Base-by-base conservation (phyloP, 2,329 filamentous ascomycete genomes). In the Alternaria longipes region DNA sequence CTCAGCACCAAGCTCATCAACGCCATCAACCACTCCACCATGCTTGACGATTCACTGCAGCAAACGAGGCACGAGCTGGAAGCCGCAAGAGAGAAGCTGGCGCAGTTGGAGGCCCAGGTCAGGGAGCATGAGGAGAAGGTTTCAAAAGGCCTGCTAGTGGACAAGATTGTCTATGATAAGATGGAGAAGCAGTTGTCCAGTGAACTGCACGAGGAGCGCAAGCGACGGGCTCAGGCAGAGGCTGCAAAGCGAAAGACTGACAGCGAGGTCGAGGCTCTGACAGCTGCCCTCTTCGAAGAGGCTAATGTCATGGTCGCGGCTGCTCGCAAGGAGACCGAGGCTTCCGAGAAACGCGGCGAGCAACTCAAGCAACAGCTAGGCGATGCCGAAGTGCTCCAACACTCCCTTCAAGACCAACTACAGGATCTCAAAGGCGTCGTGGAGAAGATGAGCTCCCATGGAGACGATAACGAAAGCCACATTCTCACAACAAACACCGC, bases 231-330 rank as follows among this genome's bases (percentile, higher is more conserved):
- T 8, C 76, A 74, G 7, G 82, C 81, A 12, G 83, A 85, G 62
- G 79, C 79, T 76, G 91, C 92, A 57, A 97, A 95, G 83, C 92
- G 91, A 78, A 89, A 89, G 65, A 97, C 97, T 30, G 95, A 99
- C 78, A 89, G 91, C 69, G 95, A 99, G 79, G 82, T 99, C 46
- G 95, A 98, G 80, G 92, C 89, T 54, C 80, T 99, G 65, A 98
- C 95, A 0, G 89, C 93, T 1, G 93, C 93, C 28, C 85, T 99
- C n/a, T 99, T 99, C 65, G 93, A 98, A 76, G 94, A 99, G 83
- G 95, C 95, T 51, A 98, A 99, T 81, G 94, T 91, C 79, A 98
- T 99, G 94, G 95, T 99, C 54, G 92, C 94, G 41, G 89, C 88
- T 16, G 94, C 94, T 38, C 92, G 97, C 63, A 89, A 87, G 65